Conservation (phyloP, 2,329 filamentous ascomycete species). For the Fusarium sarcochroum region DNA sequence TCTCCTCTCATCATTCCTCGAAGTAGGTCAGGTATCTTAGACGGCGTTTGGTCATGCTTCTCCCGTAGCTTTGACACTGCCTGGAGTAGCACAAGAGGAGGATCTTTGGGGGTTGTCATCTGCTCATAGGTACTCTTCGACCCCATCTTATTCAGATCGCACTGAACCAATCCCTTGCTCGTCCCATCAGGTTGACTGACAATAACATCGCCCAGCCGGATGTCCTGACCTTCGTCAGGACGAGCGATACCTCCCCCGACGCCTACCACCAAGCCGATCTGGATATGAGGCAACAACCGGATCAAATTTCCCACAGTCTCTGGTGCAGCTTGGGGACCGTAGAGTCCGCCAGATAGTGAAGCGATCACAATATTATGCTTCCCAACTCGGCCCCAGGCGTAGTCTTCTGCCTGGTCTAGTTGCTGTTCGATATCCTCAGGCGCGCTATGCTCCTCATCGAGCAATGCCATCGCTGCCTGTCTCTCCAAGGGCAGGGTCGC, state of each 20-base stretch:
- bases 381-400: conserved; percentile 46
- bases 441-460: conserved; percentile 42
- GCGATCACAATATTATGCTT: conserved; percentile 49
- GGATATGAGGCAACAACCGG: conserved; percentile 34
- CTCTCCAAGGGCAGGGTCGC: conserved; percentile 43
- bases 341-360: conserved; percentile 37
- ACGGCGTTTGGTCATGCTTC: conserved; percentile 9
- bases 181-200: conserved; percentile 40
- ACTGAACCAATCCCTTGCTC: conserved; percentile 42
- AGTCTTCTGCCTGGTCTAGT: conserved; percentile 45
- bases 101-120: conserved; percentile 20
- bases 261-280: conserved; percentile 44
- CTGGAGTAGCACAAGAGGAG: conserved; percentile 25
- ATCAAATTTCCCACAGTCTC: conserved; percentile 28
- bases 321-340: conserved; percentile 29
- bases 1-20: conserved; percentile 2
- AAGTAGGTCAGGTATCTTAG: neutral
- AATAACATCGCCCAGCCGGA: conserved; percentile 49
- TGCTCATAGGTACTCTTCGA: neutral
- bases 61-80: conserved; percentile 27
- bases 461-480: conserved; percentile 44
- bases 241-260: conserved; percentile 59
- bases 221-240: conserved; percentile 20
- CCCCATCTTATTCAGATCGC: conserved; percentile 42
- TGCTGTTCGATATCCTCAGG: conserved; percentile 19